These are phyloP conservation scores for Cercophora samala DNA, from an alignment of 495 filamentous ascomycete genomes.

Conservation along the genomic window DNA sequence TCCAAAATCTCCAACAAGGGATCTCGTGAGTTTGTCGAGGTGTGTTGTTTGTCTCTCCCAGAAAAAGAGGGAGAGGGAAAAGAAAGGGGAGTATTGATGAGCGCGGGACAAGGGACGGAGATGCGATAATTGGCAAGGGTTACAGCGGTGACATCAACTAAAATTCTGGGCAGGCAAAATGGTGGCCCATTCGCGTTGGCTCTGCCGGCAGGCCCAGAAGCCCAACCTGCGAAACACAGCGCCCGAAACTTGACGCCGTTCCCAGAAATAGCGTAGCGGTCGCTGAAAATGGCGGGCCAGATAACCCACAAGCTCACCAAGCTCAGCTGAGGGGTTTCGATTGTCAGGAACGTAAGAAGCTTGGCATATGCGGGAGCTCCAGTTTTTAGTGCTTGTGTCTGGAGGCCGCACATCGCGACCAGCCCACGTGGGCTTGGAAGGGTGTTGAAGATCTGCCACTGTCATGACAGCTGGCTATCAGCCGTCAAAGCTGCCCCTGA, in stretches of 20 bases:
- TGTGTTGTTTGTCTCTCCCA: background rate
- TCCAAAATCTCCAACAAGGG: background rate
- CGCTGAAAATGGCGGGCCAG: background rate
- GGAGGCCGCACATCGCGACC: background rate
- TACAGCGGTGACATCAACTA: background rate
- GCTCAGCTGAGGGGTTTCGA: background rate
- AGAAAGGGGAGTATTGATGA: background rate
- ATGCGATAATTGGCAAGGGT: background rate
- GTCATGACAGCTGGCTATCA: background rate
- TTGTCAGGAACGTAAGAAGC: background rate
- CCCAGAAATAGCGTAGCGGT: background rate
- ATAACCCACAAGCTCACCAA: background rate
- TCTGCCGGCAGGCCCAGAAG: background rate
- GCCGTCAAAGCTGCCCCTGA: background rate
- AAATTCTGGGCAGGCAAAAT: background rate
- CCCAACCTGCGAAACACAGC: background rate
- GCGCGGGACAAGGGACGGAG: background rate
- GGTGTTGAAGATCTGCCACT: background rate
- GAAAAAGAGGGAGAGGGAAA: background rate
- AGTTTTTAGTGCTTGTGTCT: background rate
- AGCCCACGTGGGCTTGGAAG: background rate
- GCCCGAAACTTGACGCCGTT: background rate
- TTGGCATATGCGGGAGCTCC: constrained; percentile 1
- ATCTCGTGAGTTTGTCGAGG: background rate
- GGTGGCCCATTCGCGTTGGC: background rate